Evolutionary conservation across 169 alveolate species (phyloP).

Genomic region (Plasmodium gaboni): DNA sequence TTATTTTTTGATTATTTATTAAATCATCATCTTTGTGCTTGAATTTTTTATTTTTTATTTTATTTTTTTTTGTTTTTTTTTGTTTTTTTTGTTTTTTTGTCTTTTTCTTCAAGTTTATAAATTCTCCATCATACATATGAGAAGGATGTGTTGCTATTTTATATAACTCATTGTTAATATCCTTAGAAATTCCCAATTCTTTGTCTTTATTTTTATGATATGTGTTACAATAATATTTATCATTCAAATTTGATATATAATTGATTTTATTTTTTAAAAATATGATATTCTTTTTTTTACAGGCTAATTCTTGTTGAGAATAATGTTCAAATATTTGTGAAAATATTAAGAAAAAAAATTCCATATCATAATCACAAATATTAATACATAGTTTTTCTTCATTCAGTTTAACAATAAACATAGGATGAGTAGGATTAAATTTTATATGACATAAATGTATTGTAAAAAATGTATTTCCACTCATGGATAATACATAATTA

Average conservation of each 20-base stretch:
- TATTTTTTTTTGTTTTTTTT: too few species aligned
- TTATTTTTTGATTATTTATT: too few species aligned
- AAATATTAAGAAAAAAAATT: constrained; percentile 51
- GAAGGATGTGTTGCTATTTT: background rate
- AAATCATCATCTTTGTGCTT: background rate
- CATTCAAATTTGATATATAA: constrained; percentile 33
- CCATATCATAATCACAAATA: constrained; percentile 75
- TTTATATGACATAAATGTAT: constrained; percentile 63
- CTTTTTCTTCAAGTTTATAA: too few species aligned
- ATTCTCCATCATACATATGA: too few species aligned
- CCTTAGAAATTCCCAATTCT: background rate
- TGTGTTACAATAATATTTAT: constrained; percentile 11
- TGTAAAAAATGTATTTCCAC: constrained; percentile 53
- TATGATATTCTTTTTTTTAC: constrained; percentile 40
- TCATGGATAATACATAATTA: constrained; percentile 62
- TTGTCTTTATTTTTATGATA: too few species aligned
- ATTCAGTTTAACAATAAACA: constrained; percentile 44
- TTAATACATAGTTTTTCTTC: constrained; percentile 53
- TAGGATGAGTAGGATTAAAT: constrained; percentile 62
- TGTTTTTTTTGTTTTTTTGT: too few species aligned
- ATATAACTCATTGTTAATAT: background rate
- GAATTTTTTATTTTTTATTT: background rate
- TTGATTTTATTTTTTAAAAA: constrained; percentile 68
- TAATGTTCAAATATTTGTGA: constrained; percentile 59
- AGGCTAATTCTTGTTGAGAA: constrained; percentile 13